phyloP scores from a whole-genome alignment of 2,329 filamentous ascomycete species.

The Parasarocladium wereldwijsianum region DNA sequence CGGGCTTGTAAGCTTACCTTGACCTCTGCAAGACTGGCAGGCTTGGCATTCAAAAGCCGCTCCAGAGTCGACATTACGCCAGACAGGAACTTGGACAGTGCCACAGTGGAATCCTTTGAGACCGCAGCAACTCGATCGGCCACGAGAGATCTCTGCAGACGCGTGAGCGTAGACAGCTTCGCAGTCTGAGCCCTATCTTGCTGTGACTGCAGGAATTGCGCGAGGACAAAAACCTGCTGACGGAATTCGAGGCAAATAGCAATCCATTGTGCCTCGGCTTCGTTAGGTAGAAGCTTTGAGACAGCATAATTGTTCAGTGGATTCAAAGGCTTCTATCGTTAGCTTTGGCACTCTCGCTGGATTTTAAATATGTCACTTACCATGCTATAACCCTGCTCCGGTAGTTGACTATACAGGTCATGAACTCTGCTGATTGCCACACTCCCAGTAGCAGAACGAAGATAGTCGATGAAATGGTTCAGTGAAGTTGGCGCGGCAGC shows the following conservation, averaged over 20 bases:
- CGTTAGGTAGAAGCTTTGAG: constrained; percentile 26
- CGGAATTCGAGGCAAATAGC: constrained; percentile 36
- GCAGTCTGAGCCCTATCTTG: constrained; percentile 25
- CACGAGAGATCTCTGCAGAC: constrained; percentile 45
- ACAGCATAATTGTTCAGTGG: constrained; percentile 42
- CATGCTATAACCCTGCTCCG: no score
- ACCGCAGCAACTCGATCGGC: constrained; percentile 38
- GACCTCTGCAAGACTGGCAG: not conserved
- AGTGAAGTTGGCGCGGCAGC: no score
- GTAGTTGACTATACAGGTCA: no score
- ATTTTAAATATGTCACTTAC: no score
- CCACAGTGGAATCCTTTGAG: constrained; percentile 45
- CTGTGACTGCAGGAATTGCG: constrained; percentile 25
- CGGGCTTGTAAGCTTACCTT: not conserved
- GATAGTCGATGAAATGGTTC: no score
- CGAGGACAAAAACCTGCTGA: constrained; percentile 26
- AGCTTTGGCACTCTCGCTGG: no score
- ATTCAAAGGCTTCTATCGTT: constrained; percentile 23
- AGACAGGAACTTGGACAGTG: constrained; percentile 34
- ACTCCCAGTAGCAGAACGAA: no score
- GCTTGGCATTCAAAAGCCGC: constrained; percentile 22
- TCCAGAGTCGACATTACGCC: constrained; percentile 26
- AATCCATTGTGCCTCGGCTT: constrained; percentile 29
- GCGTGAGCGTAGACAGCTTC: constrained; percentile 39
- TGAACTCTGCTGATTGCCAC: no score